Percentiles rank a stretch among this genome's conserved stretches.
These are phyloP conservation scores for Sisymbrium altissimum DNA, from an alignment of 345 rosid species.

Conservation along the genomic window DNA sequence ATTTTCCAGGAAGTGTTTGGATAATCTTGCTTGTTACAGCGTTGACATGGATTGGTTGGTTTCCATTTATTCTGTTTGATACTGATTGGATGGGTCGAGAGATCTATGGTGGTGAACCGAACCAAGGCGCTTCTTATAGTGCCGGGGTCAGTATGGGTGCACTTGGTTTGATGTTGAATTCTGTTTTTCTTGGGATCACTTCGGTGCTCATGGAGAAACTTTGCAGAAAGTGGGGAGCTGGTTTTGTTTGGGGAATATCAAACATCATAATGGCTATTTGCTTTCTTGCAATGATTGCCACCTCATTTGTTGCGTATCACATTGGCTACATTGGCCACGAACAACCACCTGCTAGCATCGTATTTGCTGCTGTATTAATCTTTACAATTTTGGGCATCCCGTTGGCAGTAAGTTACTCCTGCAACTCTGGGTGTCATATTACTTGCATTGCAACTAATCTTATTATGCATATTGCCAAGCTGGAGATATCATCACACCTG, in stretches of 20 bases:
- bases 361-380: constrained; percentile 57
- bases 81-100: constrained; percentile 99
- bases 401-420: constrained; percentile 71
- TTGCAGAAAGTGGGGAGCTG: constrained; percentile 94
- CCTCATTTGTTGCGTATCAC: constrained; percentile 57
- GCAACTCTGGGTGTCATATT: not conserved
- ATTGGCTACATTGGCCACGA: constrained; percentile 52
- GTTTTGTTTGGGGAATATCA: constrained; percentile 87
- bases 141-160: constrained; percentile 93
- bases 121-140: constrained; percentile 57
- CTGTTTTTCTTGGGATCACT: constrained; percentile 83
- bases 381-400: constrained; percentile 84
- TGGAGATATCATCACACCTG: not conserved
- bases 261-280: constrained; percentile 80
- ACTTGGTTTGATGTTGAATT: constrained; percentile 86
- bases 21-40: constrained; percentile 73
- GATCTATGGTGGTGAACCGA: constrained; percentile 82
- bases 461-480: not conserved
- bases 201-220: constrained; percentile 93
- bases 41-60: constrained; percentile 91
- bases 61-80: constrained; percentile 87
- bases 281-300: constrained; percentile 73
- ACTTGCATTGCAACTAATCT: not conserved
- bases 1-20: constrained; percentile 59
- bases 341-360: constrained; percentile 69